Evolutionary conservation across 2,329 filamentous ascomycete species (phyloP), one percentile per base, ranked within the genome.

Genomic region (Beauveria caledonica): DNA sequence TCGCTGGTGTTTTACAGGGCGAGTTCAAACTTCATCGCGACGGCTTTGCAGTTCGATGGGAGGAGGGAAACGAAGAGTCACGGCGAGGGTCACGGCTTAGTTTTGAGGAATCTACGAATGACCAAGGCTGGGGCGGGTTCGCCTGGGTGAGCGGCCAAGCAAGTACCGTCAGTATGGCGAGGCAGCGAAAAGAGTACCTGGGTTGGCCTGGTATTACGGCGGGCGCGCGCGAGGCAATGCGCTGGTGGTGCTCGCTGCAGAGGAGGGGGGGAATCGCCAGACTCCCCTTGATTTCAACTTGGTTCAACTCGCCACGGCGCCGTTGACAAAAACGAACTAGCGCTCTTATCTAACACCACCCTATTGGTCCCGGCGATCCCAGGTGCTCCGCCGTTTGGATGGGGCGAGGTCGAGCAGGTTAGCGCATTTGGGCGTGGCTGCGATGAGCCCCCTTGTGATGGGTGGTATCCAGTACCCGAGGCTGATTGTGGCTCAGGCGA

Each of bases 1-100:
- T 79, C 78, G 80, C 77, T 77, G 76, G 74, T 67, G 70, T 67
- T 64, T 77, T 77, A 83, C 72, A 81, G 74, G 74, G 73, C 74
- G 70, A 68, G 77, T 72, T 76, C 77, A 77, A 80, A 80, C 72
- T 72, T 73, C 79, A 84, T 82, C 71, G 76, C 76, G 76, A 72
- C 74, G 73, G 74, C 73, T 68, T 71, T 77, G 70, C 67, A 74
- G 77, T 78, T 81, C 77, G 78, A 77, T 78, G 69, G 69, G 67
- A 59, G 67, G 70, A 72, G 71, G 73, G 73, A 74, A 73, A 66
- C 44, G 36, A 56, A 29, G 54, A 51, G 57, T 17, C 23, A 63
- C 63, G 64, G 54, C 63, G 69, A 65, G 69, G 71, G 71, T 66
- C 66, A 66, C 71, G 69, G 69, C 66, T 71, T 68, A 69, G 70